Conservation (phyloP, 495 filamentous ascomycete species). For the Neurospora sp. region DNA sequence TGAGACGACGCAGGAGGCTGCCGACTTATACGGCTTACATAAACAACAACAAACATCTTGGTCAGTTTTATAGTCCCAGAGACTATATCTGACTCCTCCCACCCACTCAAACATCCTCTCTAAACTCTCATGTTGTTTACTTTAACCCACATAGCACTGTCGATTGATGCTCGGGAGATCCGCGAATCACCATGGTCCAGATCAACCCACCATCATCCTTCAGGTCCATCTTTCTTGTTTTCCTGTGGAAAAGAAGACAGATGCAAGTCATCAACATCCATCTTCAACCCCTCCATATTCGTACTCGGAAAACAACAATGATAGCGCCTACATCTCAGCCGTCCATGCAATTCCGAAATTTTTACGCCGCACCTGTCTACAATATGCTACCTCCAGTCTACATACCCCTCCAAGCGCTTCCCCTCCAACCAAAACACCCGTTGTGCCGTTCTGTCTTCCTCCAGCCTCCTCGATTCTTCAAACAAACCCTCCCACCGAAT, state of each 20-base stretch:
- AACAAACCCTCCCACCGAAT: not conserved
- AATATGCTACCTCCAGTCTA: not conserved
- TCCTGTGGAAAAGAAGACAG: not conserved
- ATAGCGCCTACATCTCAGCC: not conserved
- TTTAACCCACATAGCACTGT: not conserved
- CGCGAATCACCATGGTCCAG: not conserved
- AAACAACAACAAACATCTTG: not conserved
- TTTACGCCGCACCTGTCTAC: not conserved
- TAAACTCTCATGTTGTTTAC: not conserved
- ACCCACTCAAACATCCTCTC: not conserved
- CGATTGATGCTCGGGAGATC: not conserved
- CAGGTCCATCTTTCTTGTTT: not conserved
- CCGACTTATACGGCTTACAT: not conserved
- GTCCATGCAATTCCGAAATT: not conserved
- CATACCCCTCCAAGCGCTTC: not conserved
- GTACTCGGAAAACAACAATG: not conserved
- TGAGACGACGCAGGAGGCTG: not conserved
- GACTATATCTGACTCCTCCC: not conserved
- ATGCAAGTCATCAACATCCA: not conserved
- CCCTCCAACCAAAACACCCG: not conserved
- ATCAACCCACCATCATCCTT: not conserved
- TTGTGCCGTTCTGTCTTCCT: not conserved
- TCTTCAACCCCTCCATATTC: not conserved
- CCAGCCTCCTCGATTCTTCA: not conserved
- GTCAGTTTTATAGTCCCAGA: not conserved